A percentile compares a stretch with the other conserved stretches of the same genome.
phyloP scores from a whole-genome alignment of 352 stramenopile species.

The Globisporangium ultimum region DNA sequence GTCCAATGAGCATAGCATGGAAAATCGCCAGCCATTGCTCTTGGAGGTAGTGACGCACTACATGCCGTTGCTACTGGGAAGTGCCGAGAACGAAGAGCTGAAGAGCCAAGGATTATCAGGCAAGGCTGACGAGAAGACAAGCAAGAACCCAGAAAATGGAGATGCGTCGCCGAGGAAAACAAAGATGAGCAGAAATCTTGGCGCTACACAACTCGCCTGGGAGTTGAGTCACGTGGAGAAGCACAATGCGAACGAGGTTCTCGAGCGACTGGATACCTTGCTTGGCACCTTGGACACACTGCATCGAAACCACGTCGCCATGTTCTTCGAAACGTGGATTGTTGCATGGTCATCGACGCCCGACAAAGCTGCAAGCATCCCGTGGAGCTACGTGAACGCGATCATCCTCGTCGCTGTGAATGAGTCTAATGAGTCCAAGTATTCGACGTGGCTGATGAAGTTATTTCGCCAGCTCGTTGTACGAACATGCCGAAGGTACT shows the following conservation, averaged over 20 bases:
- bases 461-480: slow-evolving; percentile 15
- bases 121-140: slow-evolving; percentile 9
- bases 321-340: slow-evolving; percentile 49
- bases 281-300: slow-evolving; percentile 12
- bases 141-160: not conserved
- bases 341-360: slow-evolving; percentile 32
- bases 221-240: slow-evolving; percentile 19
- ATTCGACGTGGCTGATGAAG: slow-evolving; percentile 10
- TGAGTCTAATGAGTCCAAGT: not conserved
- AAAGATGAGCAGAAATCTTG: not conserved
- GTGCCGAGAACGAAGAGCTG: slow-evolving; percentile 20
- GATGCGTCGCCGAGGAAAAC: not conserved
- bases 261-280: slow-evolving; percentile 17
- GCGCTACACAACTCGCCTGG: slow-evolving; percentile 8
- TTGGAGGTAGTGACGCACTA: slow-evolving; percentile 33
- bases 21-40: slow-evolving; percentile 26
- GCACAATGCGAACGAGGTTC: slow-evolving; percentile 15
- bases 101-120: slow-evolving; percentile 11
- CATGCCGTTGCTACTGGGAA: slow-evolving; percentile 52
- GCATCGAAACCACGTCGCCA: slow-evolving; percentile 8
- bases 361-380: slow-evolving; percentile 11
- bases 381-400: slow-evolving; percentile 46
- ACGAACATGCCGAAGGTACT: slow-evolving; percentile 4
- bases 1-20: slow-evolving; percentile 24
- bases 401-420: slow-evolving; percentile 14